Conservation (phyloP, 2,329 filamentous ascomycete species). For the Claviceps sp. region DNA sequence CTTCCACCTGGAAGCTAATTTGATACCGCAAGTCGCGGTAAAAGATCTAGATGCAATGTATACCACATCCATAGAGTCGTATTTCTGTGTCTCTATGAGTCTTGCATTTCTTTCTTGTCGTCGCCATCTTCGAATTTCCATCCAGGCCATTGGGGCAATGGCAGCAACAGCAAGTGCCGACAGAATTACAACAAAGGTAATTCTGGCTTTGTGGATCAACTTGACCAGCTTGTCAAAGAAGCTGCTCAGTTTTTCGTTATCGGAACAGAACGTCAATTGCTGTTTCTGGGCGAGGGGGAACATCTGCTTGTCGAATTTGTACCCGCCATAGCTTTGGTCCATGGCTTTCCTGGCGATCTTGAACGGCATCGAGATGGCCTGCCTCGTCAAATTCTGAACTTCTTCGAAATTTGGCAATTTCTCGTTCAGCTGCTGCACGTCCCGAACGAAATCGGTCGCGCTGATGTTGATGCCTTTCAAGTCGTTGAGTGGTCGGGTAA, state of each 20-base stretch:
- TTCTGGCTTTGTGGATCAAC: constrained; percentile 54
- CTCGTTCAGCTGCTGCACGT: constrained; percentile 58
- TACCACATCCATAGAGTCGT: constrained; percentile 75
- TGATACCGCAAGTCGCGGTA: constrained; percentile 60
- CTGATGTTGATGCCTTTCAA: constrained; percentile 58
- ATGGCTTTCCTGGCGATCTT: constrained; percentile 62
- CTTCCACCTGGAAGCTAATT: constrained; percentile 51
- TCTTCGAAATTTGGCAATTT: constrained; percentile 74
- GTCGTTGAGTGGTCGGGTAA: constrained; percentile 49
- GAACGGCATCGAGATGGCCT: constrained; percentile 66
- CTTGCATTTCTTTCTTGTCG: constrained; percentile 56
- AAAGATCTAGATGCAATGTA: constrained; percentile 77
- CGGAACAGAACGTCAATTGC: constrained; percentile 73
- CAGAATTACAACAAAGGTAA: constrained; percentile 64
- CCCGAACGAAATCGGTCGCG: constrained; percentile 51
- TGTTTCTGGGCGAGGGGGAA: constrained; percentile 81
- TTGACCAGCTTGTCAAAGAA: constrained; percentile 68
- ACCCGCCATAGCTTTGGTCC: constrained; percentile 56
- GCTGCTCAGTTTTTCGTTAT: constrained; percentile 64
- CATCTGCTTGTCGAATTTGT: constrained; percentile 61
- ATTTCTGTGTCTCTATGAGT: constrained; percentile 50
- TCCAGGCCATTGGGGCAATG: constrained; percentile 66
- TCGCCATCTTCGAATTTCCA: constrained; percentile 67
- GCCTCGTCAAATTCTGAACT: constrained; percentile 69
- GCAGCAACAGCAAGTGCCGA: constrained; percentile 56